These are phyloP conservation scores for Hygrocybe punicea DNA, from an alignment of 768 basidiomycete genomes.

Conservation along the genomic window DNA sequence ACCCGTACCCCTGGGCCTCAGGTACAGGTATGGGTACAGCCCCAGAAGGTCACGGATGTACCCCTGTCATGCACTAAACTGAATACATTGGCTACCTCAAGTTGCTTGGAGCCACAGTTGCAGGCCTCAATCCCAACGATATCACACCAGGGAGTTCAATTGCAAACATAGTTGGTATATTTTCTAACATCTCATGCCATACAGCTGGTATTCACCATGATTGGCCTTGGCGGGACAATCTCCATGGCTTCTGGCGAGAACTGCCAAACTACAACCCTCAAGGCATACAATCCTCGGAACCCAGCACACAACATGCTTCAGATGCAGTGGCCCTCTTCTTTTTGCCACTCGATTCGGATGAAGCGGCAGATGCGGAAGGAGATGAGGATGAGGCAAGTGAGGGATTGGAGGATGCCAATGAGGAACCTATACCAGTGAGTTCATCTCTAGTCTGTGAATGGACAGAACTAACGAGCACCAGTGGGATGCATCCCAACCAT, in stretches of 20 bases:
- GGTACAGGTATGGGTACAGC: no score
- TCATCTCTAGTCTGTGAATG: not conserved
- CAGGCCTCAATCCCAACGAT: conserved; percentile 12
- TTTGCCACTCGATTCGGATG: not conserved
- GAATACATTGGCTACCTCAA: conserved; percentile 17
- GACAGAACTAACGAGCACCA: not conserved
- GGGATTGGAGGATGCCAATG: not conserved
- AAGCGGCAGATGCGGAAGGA: conserved; percentile 1
- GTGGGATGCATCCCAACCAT: not conserved
- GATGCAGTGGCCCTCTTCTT: conserved; percentile 10
- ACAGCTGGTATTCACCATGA: conserved; percentile 8
- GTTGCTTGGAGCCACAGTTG: conserved; percentile 13
- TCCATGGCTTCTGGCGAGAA: conserved; percentile 29
- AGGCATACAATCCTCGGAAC: conserved; percentile 17
- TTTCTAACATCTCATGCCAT: not conserved
- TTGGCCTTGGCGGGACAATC: conserved; percentile 29
- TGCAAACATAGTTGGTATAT: conserved; percentile 17
- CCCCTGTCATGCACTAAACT: no score
- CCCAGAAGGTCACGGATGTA: no score
- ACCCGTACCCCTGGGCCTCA: no score
- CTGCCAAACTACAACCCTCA: conserved; percentile 31
- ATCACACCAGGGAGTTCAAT: conserved; percentile 9
- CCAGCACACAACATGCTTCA: conserved; percentile 17
- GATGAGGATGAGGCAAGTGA: not conserved
- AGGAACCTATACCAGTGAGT: not conserved